Conservation (phyloP, 768 basidiomycete species). For the Lanmaoa pseudosensibilis region DNA sequence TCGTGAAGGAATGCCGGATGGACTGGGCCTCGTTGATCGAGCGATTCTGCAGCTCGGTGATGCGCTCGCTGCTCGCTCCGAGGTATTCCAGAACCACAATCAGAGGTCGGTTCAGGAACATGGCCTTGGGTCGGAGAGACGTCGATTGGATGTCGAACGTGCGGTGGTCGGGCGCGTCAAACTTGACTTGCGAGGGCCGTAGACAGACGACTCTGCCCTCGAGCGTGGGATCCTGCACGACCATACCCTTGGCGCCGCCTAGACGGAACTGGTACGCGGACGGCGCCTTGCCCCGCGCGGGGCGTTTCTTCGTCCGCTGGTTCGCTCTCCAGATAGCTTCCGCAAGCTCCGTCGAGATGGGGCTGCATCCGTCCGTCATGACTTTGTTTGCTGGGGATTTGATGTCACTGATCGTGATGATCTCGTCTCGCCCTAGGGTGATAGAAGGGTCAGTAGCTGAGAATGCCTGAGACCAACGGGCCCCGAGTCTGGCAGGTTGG, state of each 20-base stretch:
- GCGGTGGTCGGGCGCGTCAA: constrained; percentile 36
- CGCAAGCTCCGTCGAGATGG: constrained; percentile 41
- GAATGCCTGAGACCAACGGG: constrained; percentile 57
- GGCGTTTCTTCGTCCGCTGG: constrained; percentile 26
- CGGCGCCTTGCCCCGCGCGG: constrained; percentile 26
- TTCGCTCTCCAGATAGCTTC: constrained; percentile 39
- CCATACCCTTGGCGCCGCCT: constrained; percentile 49
- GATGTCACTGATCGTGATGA: constrained; percentile 34
- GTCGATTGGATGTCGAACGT: constrained; percentile 50
- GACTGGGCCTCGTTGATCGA: constrained; percentile 39
- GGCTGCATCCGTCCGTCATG: constrained; percentile 56
- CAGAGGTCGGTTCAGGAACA: constrained; percentile 49
- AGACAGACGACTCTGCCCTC: constrained; percentile 38
- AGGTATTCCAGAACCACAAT: constrained; percentile 50
- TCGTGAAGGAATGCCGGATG: constrained; percentile 34
- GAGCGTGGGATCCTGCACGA: constrained; percentile 43
- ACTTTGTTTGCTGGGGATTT: constrained; percentile 26
- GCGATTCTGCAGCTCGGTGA: constrained; percentile 38
- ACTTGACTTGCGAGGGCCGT: constrained; percentile 50
- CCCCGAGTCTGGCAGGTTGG: constrained; percentile 49
- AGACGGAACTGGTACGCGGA: constrained; percentile 47
- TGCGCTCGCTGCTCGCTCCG: constrained; percentile 34
- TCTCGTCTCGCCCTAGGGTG: constrained; percentile 36
- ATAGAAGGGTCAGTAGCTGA: constrained; percentile 51
- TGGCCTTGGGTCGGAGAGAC: constrained; percentile 42